Conservation (phyloP, 306 rosid species). For the Quercus glauca region DNA sequence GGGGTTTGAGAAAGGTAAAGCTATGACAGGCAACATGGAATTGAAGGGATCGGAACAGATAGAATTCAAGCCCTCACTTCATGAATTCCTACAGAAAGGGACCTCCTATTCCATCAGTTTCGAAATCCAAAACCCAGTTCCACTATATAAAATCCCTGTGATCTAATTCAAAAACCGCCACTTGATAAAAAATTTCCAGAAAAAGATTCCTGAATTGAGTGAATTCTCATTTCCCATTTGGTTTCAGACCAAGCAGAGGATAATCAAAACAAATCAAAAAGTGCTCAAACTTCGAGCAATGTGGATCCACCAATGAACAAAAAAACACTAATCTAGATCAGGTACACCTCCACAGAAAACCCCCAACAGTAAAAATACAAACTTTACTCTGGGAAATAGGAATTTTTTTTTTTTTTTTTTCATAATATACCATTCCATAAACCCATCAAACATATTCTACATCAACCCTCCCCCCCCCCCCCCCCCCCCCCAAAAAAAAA, state of each 20-base stretch:
- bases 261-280: neutral
- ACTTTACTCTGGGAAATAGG: neutral
- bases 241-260: neutral
- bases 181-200: neutral
- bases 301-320: neutral
- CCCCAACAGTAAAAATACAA: neutral
- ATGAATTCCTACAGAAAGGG: neutral
- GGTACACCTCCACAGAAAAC: neutral
- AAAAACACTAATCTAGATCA: slow-evolving; percentile 3
- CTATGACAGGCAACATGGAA: neutral
- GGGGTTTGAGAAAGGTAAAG: neutral
- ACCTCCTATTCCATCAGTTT: neutral
- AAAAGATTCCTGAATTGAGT: neutral
- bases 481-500: neutral
- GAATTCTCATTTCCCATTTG: neutral
- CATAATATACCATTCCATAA: neutral
- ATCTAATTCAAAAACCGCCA: neutral
- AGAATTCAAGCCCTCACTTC: neutral
- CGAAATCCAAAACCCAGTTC: neutral
- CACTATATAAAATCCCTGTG: neutral
- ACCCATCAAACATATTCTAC: neutral
- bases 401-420: no score
- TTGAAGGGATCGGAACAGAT: neutral
- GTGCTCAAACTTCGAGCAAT: neutral
- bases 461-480: neutral